Base-by-base conservation (phyloP, 2,329 filamentous ascomycete genomes). In the Phialocephala subalpina region DNA sequence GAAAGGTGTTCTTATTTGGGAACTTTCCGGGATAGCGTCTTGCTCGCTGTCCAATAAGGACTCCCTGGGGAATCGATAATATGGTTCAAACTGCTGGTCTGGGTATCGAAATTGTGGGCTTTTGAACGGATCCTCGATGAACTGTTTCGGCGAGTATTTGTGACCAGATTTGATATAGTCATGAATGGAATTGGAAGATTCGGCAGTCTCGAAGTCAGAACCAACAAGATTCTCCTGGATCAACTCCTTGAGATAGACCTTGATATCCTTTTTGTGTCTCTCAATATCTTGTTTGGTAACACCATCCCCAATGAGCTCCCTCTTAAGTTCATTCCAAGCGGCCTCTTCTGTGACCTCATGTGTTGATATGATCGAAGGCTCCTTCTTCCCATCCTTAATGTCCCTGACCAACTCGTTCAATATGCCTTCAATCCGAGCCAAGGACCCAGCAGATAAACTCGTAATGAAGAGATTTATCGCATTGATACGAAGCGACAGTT, bases 251-350 rank as follows among this genome's bases (percentile, higher is more conserved):
- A 52, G 12, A 29, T 27, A 52, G 2, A 6, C 25, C 25, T 52
- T 52, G 47, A 58, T 58, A 22, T 58, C 56, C 18, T 58, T 38
- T 38, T 52, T 63, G 11, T 63, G 27, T 40, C 16, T n/a, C n/a
- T 49, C 40, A 12, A 63, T 16, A 45, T 63, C 36, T 18, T 63
- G 35, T 42, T 47, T 63, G 7, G 52, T 40, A 36, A 62, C 38
- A 3, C 61, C 61, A 22, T 63, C 61, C 7, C 47, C 61, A 36
- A 58, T 25, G 20, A 63, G 35, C 36, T 63, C 61, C 38, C 47
- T 58, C 22, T 63, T 53, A 12, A 63, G 27, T 20, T 58, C 45
- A 12, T 49, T 36, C 61, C 53, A 57, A 35, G 53, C 52, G 20
- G 29, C 25, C 40, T 38, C 38, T 27, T 58, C 61, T 6, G 38